Evolutionary conservation across 768 basidiomycete genomes (phyloP), one percentile per base, ranked within the genome.

Genomic region (Mycena olivaceomarginata): DNA sequence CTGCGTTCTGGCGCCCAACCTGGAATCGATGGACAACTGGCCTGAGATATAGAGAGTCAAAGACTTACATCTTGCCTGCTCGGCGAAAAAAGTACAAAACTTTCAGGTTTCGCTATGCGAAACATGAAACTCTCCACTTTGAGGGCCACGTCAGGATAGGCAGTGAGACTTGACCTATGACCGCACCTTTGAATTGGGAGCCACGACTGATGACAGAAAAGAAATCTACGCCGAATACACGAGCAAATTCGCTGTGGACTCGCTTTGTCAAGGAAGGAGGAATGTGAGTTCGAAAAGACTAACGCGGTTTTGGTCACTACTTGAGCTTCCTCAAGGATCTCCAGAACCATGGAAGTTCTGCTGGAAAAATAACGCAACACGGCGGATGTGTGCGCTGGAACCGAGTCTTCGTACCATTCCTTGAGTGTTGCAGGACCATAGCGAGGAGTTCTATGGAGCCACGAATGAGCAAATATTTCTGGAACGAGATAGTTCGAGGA

Each of bases 141-240:
- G 18, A 51, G 16, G 11, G 6, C 20, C 20, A 31, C 31, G 39
- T 64, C 22, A 64, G n/a, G n/a, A 51, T 56, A 40, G 11, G 13
- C 7, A 13, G 48, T 6, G 5, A 18, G 37, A 20, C 2, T 37
- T 25, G 3, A 48, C 7, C n/a, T 12, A 45, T 2, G 11, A 48
- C 13, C 22, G 53, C 22, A 67, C 71, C 78, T 65, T 99, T 99
- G 89, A 97, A 99, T 82, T 99, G 98, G 0, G 97, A 98, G 0
- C 98, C 98, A 43, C 98, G 93, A 76, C 93, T 97, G 77, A 98
- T 92, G 43, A 99, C 98, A 5, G 97, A 98, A 82, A 94, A 96
- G 83, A 99, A 99, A 85, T 99, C 98, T 59, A 99, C 94, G 0
- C 98, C 98, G 79, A 98, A 99, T 8, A 99, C 96, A 12, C 98